These are phyloP conservation scores for barrel medic (Medicago truncatula) DNA, from an alignment of 306 rosid species.

Conservation along the genomic window MtrunA17r5.0-ANR NC_053045.1:64216001-64216500, in stretches of 20 bases:
- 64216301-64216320: constrained; percentile 79
- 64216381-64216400: constrained; percentile 90
- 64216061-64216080: constrained; percentile 83
- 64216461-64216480: constrained; percentile 90
- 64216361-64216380: constrained; percentile 98
- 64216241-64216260: constrained; percentile 97
- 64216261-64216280: constrained; percentile 93
- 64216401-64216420: constrained; percentile 69
- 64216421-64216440: constrained; percentile 91
- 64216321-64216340: constrained; percentile 99
- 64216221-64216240: constrained; percentile 98
- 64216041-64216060: constrained; percentile 98
- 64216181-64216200: constrained; percentile 93
- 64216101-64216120: constrained; percentile 86
- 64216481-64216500: constrained; percentile 80
- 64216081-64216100: constrained; percentile 90
- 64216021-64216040: constrained; percentile 89
- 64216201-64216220: constrained; percentile 88
- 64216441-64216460: constrained; percentile 81
- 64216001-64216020: constrained; percentile 99
- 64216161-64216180: constrained; percentile 82
- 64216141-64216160: constrained; percentile 82
- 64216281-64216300: constrained; percentile 88
- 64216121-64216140: constrained; percentile 85
- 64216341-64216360: constrained; percentile 86